phyloP scores from a whole-genome alignment of 371 early-diverging fungal genomes.

The Actinomortierella wolfii region DNA sequence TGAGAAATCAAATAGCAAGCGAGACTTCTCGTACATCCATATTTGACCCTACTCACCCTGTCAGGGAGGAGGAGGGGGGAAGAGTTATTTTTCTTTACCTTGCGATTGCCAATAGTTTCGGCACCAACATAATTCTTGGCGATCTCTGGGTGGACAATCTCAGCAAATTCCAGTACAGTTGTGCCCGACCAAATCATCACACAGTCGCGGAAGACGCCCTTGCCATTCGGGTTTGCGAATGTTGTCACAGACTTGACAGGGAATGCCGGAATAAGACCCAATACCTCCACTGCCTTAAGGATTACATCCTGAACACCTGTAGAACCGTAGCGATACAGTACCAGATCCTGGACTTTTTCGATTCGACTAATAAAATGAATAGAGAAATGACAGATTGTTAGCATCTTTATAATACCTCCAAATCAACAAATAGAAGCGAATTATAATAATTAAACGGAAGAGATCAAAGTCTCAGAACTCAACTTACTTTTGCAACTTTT shows the following conservation, averaged over 20 bases:
- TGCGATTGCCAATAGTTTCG: slow-evolving; percentile 72
- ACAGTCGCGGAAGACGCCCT: slow-evolving; percentile 74
- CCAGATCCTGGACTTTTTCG: slow-evolving; percentile 80
- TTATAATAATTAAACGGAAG: too few relatives aligned
- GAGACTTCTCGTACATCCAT: too few relatives aligned
- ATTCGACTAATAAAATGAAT: slow-evolving; percentile 50
- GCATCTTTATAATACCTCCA: too few relatives aligned
- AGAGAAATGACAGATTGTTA: not conserved
- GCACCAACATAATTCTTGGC: slow-evolving; percentile 70
- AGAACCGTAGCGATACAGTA: slow-evolving; percentile 77
- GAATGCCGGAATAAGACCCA: slow-evolving; percentile 72
- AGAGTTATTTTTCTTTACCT: slow-evolving; percentile 50
- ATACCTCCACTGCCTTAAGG: slow-evolving; percentile 60
- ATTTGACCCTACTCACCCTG: too few relatives aligned
- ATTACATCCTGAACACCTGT: slow-evolving; percentile 77
- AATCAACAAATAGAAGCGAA: too few relatives aligned
- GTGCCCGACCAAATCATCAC: slow-evolving; percentile 70
- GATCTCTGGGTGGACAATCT: slow-evolving; percentile 67
- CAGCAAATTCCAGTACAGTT: slow-evolving; percentile 76
- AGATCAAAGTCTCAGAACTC: too few relatives aligned
- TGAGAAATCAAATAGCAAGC: too few relatives aligned
- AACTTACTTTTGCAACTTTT: slow-evolving; percentile 57
- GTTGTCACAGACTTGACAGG: slow-evolving; percentile 76
- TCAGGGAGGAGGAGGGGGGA: too few relatives aligned
- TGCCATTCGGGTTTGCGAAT: slow-evolving; percentile 55